Conservation (phyloP, 176 grass and related monocot genomes). For the Metroxylon sagu region DNA sequence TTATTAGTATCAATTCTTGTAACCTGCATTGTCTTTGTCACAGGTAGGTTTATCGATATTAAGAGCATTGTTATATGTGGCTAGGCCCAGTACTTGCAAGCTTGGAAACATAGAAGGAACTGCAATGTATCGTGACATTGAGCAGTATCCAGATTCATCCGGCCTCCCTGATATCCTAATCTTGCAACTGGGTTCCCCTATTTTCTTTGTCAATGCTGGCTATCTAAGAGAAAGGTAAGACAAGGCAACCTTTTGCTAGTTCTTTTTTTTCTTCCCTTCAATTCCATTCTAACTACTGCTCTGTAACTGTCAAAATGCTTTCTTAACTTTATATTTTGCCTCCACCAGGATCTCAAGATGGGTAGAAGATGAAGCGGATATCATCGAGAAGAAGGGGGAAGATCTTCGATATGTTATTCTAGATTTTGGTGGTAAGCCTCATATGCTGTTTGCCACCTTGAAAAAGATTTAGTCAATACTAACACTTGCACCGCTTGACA, state of each 20-base stretch:
- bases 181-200: slow-evolving; percentile 62
- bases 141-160: slow-evolving; percentile 63
- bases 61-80: slow-evolving; percentile 58
- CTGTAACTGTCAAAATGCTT: neutral
- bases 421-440: slow-evolving; percentile 53
- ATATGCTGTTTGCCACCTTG: neutral
- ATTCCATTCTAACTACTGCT: too few species aligned
- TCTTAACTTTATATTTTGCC: neutral
- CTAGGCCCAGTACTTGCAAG: slow-evolving; percentile 51
- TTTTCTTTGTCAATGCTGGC: slow-evolving; percentile 84
- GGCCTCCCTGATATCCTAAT: slow-evolving; percentile 64
- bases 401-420: slow-evolving; percentile 57
- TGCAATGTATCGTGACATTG: slow-evolving; percentile 60
- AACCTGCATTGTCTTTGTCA: neutral
- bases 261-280: too few species aligned
- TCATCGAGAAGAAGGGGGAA: slow-evolving; percentile 26
- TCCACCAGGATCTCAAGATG: slow-evolving; percentile 67
- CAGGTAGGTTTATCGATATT: slow-evolving; percentile 66
- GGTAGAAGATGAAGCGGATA: slow-evolving; percentile 57
- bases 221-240: slow-evolving; percentile 79
- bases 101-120: slow-evolving; percentile 74
- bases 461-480: neutral
- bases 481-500: too few species aligned
- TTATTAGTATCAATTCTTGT: too few species aligned
- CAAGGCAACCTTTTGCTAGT: too few species aligned